Percentiles rank a stretch among this genome's conserved stretches.
Conservation (phyloP, 345 rosid species). For the Euphorbia peplus region DNA sequence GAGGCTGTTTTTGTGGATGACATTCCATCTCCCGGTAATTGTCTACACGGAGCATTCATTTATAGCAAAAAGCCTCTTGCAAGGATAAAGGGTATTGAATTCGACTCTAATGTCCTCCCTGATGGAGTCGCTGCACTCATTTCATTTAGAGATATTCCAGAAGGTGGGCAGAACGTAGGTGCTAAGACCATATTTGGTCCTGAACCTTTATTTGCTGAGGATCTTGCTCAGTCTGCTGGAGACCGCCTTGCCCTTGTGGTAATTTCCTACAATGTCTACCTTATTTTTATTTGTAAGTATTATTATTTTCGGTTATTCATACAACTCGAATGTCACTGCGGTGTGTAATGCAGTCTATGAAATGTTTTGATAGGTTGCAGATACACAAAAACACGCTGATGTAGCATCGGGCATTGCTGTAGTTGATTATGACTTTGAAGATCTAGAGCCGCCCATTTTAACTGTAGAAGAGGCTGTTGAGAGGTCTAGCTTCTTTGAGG, state of each 20-base stretch:
- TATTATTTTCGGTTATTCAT: too few relatives aligned
- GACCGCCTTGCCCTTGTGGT: constrained; percentile 82
- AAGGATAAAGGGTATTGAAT: constrained; percentile 45
- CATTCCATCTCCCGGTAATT: constrained; percentile 66
- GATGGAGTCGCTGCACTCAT: constrained; percentile 47
- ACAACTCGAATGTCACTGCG: background rate
- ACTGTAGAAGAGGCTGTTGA: constrained; percentile 75
- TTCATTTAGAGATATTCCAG: constrained; percentile 68
- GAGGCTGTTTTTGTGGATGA: constrained; percentile 95
- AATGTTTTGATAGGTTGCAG: constrained; percentile 61
- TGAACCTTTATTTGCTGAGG: constrained; percentile 71
- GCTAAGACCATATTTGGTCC: constrained; percentile 46
- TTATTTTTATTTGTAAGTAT: too few relatives aligned
- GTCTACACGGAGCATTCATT: constrained; percentile 79
- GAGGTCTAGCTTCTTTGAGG: constrained; percentile 66
- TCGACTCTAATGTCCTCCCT: constrained; percentile 39
- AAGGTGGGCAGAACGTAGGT: constrained; percentile 65
- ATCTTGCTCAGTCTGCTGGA: constrained; percentile 56
- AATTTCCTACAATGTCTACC: constrained; percentile 11
- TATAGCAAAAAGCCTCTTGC: constrained; percentile 77
- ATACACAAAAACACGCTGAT: constrained; percentile 80
- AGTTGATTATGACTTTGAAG: constrained; percentile 60
- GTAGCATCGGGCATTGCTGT: too few relatives aligned
- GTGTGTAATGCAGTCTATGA: background rate
- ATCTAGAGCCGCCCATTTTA: constrained; percentile 58